Evolutionary conservation across 2,329 filamentous ascomycete genomes (phyloP), one percentile per base, ranked within the genome.

Genomic region (Chaetomium olivaceum): DNA sequence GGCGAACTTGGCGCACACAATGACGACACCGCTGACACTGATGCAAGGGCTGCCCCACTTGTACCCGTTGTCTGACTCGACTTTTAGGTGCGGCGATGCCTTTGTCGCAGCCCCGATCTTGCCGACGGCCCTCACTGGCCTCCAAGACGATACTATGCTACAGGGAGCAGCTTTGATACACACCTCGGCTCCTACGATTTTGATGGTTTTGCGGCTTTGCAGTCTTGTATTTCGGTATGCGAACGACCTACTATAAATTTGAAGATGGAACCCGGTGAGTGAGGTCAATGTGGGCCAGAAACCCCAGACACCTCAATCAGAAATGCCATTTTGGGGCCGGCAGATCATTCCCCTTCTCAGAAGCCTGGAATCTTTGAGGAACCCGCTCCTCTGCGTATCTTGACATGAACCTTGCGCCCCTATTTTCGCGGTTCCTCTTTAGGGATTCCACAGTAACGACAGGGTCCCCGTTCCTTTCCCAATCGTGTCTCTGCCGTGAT

Each of bases 401-500:
- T 68, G 67, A 69, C 70, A 68, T 69, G 66, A 67, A 63, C 61
- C 57, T 48, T 52, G 54, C 65, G 43, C 56, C 64, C 59, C 60
- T 36, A 21, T 39, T 61, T 61, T 48, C 54, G 39, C 39, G 4
- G 46, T 65, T 63, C 33, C 50, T 61, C 64, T 57, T 63, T 14
- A 62, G 61, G 43, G 27, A 57, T 36, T 29, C 58, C 54, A 39
- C 61, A 8, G 21, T 43, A 9, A 9, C 19, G 8, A 25, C 46
- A 58, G 46, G 61, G 43, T 19, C 58, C 14, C 16, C 19, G 25
- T 48, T 46, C 43, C 25, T n/a, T 46, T 48, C n/a, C 23, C 36
- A 58, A 29, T 19, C 33, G 21, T 36, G 19, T 50, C 27, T 59
- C 31, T 59, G 46, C 55, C 55, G 61, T 58, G 55, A 58, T 58